Percentiles rank a stretch among this genome's conserved stretches.
Conservation (phyloP, 441 rosid species). For the Arabidopsis hybrid region DNA sequence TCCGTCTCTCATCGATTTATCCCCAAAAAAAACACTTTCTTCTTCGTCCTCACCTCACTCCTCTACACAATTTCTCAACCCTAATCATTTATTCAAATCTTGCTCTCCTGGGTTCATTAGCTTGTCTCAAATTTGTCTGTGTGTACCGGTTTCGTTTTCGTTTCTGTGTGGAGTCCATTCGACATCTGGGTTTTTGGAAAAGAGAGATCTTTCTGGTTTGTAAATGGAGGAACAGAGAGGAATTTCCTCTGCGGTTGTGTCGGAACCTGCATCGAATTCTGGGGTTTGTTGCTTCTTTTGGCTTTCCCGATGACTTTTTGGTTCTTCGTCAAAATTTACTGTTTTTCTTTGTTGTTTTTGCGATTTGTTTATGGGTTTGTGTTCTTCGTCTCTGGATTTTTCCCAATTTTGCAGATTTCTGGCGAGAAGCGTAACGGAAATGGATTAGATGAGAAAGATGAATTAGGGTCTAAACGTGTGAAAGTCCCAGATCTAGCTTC, state of each 20-base stretch:
- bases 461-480: slow-evolving; percentile 53
- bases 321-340: neutral
- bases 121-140: neutral
- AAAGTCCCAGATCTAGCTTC: slow-evolving; percentile 62
- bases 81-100: slow-evolving; percentile 19
- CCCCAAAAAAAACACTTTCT: slow-evolving; percentile 6
- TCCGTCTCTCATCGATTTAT: slow-evolving; percentile 33
- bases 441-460: slow-evolving; percentile 52
- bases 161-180: slow-evolving; percentile 9
- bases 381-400: slow-evolving; percentile 23
- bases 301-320: slow-evolving; percentile 30
- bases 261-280: slow-evolving; percentile 31
- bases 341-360: neutral
- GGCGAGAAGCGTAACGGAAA: slow-evolving; percentile 40
- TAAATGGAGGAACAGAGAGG: slow-evolving; percentile 42
- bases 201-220: slow-evolving; percentile 22
- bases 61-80: slow-evolving; percentile 1
- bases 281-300: slow-evolving; percentile 26
- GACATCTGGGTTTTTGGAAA: slow-evolving; percentile 21
- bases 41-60: slow-evolving; percentile 41
- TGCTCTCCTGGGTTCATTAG: slow-evolving; percentile 6
- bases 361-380: slow-evolving; percentile 24
- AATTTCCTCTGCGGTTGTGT: slow-evolving; percentile 19
- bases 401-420: slow-evolving; percentile 30
- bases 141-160: neutral